phyloP scores from a whole-genome alignment of 148 eudicot genomes.

The Pharnaceum exiguum region DNA sequence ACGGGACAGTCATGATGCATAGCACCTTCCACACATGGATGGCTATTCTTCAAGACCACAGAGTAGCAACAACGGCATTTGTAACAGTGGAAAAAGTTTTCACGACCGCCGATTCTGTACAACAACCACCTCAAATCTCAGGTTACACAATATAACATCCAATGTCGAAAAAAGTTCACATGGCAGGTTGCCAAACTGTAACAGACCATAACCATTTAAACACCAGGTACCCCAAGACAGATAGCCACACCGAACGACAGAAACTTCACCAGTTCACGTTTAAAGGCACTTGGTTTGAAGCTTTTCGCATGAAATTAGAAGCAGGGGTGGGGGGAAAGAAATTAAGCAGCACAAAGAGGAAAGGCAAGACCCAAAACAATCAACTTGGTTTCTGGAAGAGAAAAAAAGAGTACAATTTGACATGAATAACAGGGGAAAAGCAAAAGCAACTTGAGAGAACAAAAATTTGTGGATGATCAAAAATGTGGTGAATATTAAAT shows the following conservation, averaged over 20 bases:
- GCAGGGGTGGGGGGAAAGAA: too few species aligned
- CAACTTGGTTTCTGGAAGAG: not conserved
- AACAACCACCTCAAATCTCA: not conserved
- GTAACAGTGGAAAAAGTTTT: conserved; percentile 68
- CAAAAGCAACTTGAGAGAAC: not conserved
- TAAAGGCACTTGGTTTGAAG: too few species aligned
- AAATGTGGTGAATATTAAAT: not conserved
- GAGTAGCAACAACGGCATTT: conserved; percentile 90
- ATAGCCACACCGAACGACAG: too few species aligned
- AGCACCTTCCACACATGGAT: conserved; percentile 88
- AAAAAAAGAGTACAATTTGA: not conserved
- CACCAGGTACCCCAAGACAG: too few species aligned
- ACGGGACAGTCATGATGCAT: conserved; percentile 98
- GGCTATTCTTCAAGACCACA: conserved; percentile 49
- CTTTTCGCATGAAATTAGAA: too few species aligned
- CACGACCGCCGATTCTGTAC: conserved; percentile 67
- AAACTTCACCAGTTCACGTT: too few species aligned
- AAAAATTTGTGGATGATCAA: not conserved
- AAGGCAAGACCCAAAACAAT: not conserved
- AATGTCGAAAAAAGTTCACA: too few species aligned
- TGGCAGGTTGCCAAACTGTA: too few species aligned
- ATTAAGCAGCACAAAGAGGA: not conserved
- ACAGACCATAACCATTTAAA: too few species aligned
- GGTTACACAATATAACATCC: not conserved
- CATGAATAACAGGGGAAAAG: not conserved